Evolutionary conservation across 2,329 filamentous ascomycete species (phyloP), one percentile per base, ranked within the genome.

Genomic region (Clonostachys sp.): DNA sequence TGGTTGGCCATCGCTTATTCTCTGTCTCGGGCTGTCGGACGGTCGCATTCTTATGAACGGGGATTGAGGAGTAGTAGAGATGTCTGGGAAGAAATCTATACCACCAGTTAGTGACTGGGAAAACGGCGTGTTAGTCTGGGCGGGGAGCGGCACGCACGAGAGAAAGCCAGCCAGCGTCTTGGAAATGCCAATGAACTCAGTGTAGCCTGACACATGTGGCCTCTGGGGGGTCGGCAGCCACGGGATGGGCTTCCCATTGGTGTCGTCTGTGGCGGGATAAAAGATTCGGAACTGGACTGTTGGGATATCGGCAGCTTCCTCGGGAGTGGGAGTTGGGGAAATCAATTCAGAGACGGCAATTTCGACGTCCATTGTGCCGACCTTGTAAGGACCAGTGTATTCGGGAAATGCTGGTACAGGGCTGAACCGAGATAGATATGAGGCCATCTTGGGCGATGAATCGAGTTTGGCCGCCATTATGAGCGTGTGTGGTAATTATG

Each of bases 271-370:
- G 18, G 85, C 84, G 1, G 90, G 90, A 61, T 95, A 95, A 68
- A 89, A 95, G 49, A 95, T 75, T 52, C 90, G 81, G 63, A 89
- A 94, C 48, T 87, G 84, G 24, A 95, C 74, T 1, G 90, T 95
- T 17, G 82, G 72, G 42, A 91, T 82, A 41, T 74, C 72, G 47
- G 67, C 65, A 6, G 81, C 75, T 44, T 77, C 73, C 8, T 74
- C 70, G 6, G 81, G 79, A 8, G 72, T 64, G 5, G 75, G 69
- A 18, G 77, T 72, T 0, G 83, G 80, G 2, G 78, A 71, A 3
- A 74, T 62, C 6, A 85, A 68, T 43, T 81, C 75, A 30, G 76
- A 72, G 10, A 86, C 74, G 41, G 89, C 87, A 14, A 95, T 80
- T 68, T 95, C 90, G 53, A 92, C 75, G 58, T 95, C 89, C 54